phyloP scores from a whole-genome alignment of 1,284 basidiomycete genomes.

The Rhodofomes roseus region DNA sequence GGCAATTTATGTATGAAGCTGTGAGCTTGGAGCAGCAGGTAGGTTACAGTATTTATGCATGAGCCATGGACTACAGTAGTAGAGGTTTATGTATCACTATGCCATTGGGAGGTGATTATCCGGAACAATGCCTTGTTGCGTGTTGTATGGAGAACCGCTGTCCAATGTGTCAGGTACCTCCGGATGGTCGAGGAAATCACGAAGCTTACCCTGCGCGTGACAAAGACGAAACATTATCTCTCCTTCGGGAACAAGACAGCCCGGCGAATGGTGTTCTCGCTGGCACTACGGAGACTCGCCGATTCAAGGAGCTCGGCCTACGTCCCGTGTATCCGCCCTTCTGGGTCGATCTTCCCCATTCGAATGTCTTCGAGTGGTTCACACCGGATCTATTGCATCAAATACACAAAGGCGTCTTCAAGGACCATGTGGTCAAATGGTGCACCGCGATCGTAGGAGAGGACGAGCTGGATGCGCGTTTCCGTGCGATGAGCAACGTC shows the following conservation, averaged over 20 bases:
- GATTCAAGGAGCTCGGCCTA: constrained; percentile 8
- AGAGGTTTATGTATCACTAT: too few relatives aligned
- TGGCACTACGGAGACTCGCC: not conserved
- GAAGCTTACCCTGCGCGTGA: constrained; percentile 4
- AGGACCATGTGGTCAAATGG: constrained; percentile 29
- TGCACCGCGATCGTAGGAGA: constrained; percentile 14
- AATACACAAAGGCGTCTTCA: constrained; percentile 27
- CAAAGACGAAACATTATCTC: not conserved
- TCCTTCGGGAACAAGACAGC: not conserved
- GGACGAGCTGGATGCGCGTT: constrained; percentile 21
- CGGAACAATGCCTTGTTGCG: constrained; percentile 22
- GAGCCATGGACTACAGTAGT: too few relatives aligned
- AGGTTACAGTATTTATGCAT: too few relatives aligned
- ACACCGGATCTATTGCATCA: constrained; percentile 28
- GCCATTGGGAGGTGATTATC: too few relatives aligned
- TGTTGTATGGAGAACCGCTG: constrained; percentile 17
- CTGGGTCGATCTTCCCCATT: constrained; percentile 21
- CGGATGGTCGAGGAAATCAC: constrained; percentile 12
- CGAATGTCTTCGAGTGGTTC: constrained; percentile 17
- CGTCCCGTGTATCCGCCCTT: constrained; percentile 21
- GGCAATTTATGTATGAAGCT: too few relatives aligned
- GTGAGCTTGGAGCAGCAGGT: too few relatives aligned
- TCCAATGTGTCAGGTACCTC: constrained; percentile 13
- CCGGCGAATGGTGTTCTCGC: too few relatives aligned
- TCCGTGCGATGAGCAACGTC: constrained; percentile 13